These are phyloP conservation scores for Candida silvatica DNA, from an alignment of 805 yeast genomes.

Conservation along the genomic window DNA sequence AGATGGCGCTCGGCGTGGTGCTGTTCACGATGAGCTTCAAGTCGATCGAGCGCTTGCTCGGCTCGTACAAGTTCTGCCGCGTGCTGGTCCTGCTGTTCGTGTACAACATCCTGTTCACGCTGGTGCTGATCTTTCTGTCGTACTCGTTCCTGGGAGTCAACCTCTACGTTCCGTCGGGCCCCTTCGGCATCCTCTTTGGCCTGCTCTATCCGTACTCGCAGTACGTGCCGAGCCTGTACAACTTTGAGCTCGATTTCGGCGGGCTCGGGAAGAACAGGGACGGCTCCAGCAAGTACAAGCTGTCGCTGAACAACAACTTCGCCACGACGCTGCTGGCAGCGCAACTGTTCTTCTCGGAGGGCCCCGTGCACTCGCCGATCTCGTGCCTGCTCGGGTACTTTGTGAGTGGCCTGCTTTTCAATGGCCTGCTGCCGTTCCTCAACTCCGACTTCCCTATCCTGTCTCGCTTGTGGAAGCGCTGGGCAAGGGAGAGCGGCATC, in stretches of 20 bases:
- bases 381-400: slow-evolving; percentile 34
- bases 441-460: slow-evolving; percentile 18
- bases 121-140: slow-evolving; percentile 24
- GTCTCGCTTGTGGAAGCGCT: slow-evolving; percentile 10
- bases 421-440: slow-evolving; percentile 34
- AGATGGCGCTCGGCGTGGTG: slow-evolving; percentile 36
- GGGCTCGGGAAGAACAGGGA: slow-evolving; percentile 11
- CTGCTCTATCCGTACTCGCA: slow-evolving; percentile 31
- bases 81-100: slow-evolving; percentile 33
- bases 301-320: slow-evolving; percentile 11
- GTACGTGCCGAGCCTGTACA: slow-evolving; percentile 32
- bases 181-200: slow-evolving; percentile 31
- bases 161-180: slow-evolving; percentile 37
- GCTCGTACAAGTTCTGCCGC: slow-evolving; percentile 45
- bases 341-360: slow-evolving; percentile 30
- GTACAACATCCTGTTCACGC: slow-evolving; percentile 36
- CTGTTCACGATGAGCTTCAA: slow-evolving; percentile 43
- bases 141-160: slow-evolving; percentile 26
- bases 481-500: slow-evolving; percentile 1
- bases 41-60: slow-evolving; percentile 48
- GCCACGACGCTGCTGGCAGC: slow-evolving; percentile 4
- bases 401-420: slow-evolving; percentile 34
- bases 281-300: slow-evolving; percentile 3
- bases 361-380: slow-evolving; percentile 25
- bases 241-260: slow-evolving; percentile 28